Conservation (phyloP, 306 rosid genomes). For the cucumber (Cucumis sativus) region Cucumber_9930_V3 NC_026660.2:27397001-27397500, state of each 20-base stretch:
- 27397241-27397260: conserved; percentile 32
- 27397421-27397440: conserved; percentile 27
- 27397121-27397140: conserved; percentile 37
- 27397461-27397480: conserved; percentile 51
- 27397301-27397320: conserved; percentile 41
- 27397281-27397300: conserved; percentile 40
- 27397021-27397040: conserved; percentile 45
- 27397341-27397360: conserved; percentile 38
- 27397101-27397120: conserved; percentile 48
- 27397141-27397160: conserved; percentile 41
- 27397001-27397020: conserved; percentile 45
- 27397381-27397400: conserved; percentile 26
- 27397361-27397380: conserved; percentile 41
- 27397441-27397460: conserved; percentile 16
- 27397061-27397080: conserved; percentile 29
- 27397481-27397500: conserved; percentile 42
- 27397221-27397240: conserved; percentile 59
- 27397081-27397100: conserved; percentile 26
- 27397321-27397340: conserved; percentile 51
- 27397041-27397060: conserved; percentile 30
- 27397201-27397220: conserved; percentile 59
- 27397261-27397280: conserved; percentile 38
- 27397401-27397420: conserved; percentile 27
- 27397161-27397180: conserved; percentile 41
- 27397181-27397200: conserved; percentile 36